A percentile compares a stretch with the other conserved stretches of the same genome.
Evolutionary conservation across 768 basidiomycete species (phyloP).

Genomic region (Russula brevipes): DNA sequence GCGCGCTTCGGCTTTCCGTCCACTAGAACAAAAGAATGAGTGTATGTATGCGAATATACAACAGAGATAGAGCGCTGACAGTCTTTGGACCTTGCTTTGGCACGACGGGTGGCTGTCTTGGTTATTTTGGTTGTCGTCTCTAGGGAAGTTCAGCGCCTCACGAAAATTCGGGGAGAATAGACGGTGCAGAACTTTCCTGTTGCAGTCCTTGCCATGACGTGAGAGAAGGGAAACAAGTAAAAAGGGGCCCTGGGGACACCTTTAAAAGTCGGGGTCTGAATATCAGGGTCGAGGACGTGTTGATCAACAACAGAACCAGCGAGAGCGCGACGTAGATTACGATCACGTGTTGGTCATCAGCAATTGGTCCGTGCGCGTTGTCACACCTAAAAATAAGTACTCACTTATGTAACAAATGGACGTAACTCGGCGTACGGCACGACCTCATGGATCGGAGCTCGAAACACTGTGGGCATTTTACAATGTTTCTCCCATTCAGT

Average conservation of each 20-base stretch:
- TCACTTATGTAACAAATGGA: neutral
- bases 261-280: constrained; percentile 27
- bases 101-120: constrained; percentile 52
- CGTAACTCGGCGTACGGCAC: too few relatives aligned
- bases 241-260: neutral
- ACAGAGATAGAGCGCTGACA: constrained; percentile 33
- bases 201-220: constrained; percentile 46
- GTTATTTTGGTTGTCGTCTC: constrained; percentile 51
- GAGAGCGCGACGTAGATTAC: neutral
- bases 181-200: constrained; percentile 37
- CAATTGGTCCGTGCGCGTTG: constrained; percentile 16
- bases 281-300: constrained; percentile 14
- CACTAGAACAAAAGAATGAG: constrained; percentile 1
- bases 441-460: too few relatives aligned
- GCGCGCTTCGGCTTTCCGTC: constrained; percentile 46
- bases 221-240: neutral
- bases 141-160: constrained; percentile 26
- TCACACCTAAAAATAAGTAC: neutral
- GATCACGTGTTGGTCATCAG: neutral
- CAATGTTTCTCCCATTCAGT: too few relatives aligned
- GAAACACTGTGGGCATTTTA: too few relatives aligned
- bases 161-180: neutral
- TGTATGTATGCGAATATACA: constrained; percentile 11
- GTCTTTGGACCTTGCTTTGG: constrained; percentile 39
- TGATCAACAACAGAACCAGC: constrained; percentile 11